phyloP scores from a whole-genome alignment of 495 filamentous ascomycete genomes.

The Aspergillus kassunensis region DNA sequence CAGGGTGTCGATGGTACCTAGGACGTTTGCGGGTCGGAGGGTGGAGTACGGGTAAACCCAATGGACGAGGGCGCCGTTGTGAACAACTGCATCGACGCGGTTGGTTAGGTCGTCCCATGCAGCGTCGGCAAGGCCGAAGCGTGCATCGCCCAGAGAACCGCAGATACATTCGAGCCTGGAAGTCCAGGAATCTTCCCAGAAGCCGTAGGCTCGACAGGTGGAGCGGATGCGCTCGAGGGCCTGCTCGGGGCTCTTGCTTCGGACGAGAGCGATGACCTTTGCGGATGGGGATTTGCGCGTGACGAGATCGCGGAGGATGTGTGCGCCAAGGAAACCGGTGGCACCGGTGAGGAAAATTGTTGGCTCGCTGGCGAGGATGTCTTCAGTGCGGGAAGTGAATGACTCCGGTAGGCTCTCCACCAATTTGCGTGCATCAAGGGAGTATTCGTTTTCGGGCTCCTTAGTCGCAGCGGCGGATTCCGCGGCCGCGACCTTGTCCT shows the following conservation, averaged over 20 bases:
- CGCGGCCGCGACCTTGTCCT: slow-evolving; percentile 26
- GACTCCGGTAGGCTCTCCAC: slow-evolving; percentile 43
- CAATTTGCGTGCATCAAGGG: slow-evolving; percentile 61
- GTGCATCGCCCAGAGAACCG: slow-evolving; percentile 68
- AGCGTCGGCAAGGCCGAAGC: slow-evolving; percentile 62
- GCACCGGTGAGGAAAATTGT: slow-evolving; percentile 85
- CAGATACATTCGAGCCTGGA: slow-evolving; percentile 58
- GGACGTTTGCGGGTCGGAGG: slow-evolving; percentile 74
- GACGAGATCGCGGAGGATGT: slow-evolving; percentile 72
- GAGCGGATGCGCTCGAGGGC: slow-evolving; percentile 48
- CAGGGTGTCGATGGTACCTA: slow-evolving; percentile 73
- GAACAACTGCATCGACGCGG: slow-evolving; percentile 74
- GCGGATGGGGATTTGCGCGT: slow-evolving; percentile 50
- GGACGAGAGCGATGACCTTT: slow-evolving; percentile 75
- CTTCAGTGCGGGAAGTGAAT: slow-evolving; percentile 26
- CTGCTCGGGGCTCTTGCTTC: slow-evolving; percentile 53
- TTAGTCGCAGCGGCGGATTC: slow-evolving; percentile 22
- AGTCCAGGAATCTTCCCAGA: slow-evolving; percentile 74
- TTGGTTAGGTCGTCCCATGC: slow-evolving; percentile 61
- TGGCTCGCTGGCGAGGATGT: slow-evolving; percentile 30
- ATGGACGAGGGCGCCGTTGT: slow-evolving; percentile 86
- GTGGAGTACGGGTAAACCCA: slow-evolving; percentile 81
- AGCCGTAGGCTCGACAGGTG: slow-evolving; percentile 58
- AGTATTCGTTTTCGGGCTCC: slow-evolving; percentile 56
- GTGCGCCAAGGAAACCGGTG: slow-evolving; percentile 87